Conservation (phyloP, 1,284 basidiomycete species). For the Vanrija sp. region DNA sequence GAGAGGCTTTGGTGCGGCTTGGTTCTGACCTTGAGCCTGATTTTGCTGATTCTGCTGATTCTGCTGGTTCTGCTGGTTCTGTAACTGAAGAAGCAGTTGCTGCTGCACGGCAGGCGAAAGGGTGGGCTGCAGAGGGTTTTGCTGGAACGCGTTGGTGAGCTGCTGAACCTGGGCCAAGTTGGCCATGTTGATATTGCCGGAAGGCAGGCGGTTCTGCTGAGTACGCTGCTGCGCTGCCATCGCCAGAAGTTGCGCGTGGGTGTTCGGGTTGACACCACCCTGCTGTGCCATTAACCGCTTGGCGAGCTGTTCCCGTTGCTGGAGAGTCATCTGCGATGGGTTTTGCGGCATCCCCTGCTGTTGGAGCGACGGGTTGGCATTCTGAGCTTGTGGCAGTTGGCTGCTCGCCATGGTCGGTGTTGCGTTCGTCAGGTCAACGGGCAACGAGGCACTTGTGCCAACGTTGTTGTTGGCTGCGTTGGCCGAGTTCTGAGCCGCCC, state of each 20-base stretch:
- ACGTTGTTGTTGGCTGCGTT: slow-evolving; percentile 4
- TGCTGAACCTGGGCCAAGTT: slow-evolving; percentile 13
- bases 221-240: slow-evolving; percentile 4
- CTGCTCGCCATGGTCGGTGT: slow-evolving; percentile 5
- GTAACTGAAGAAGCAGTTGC: slow-evolving; percentile 8
- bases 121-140: background rate
- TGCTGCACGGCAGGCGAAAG: slow-evolving; percentile 11
- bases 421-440: background rate
- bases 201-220: slow-evolving; percentile 1
- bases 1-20: background rate
- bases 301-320: slow-evolving; percentile 5
- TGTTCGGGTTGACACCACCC: slow-evolving; percentile 5
- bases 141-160: slow-evolving; percentile 2
- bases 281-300: slow-evolving; percentile 10
- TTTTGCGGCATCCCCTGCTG: background rate
- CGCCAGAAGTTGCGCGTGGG: slow-evolving; percentile 6
- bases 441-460: background rate
- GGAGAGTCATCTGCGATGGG: background rate
- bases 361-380: background rate
- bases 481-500: slow-evolving; percentile 1
- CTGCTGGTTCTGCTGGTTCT: slow-evolving; percentile 3
- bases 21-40: background rate
- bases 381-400: background rate
- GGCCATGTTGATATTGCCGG: slow-evolving; percentile 1
- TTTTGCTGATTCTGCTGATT: background rate